phyloP scores from a whole-genome alignment of 805 yeast genomes.

The Candida lessepsii region DNA sequence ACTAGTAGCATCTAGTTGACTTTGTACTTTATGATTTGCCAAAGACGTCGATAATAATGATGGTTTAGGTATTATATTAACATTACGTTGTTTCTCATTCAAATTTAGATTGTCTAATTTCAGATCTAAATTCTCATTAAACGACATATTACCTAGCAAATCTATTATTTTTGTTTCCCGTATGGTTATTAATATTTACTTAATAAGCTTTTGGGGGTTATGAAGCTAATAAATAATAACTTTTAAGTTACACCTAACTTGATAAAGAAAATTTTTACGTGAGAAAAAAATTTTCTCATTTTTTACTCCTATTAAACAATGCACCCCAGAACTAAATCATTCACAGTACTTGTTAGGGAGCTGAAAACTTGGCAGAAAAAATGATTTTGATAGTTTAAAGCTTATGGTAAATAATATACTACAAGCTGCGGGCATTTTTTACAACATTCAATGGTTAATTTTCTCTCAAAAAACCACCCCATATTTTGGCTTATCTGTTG shows the following conservation, averaged over 20 bases:
- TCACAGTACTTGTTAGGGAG: too few relatives aligned
- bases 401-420: too few relatives aligned
- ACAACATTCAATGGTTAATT: too few relatives aligned
- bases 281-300: conserved; percentile 1
- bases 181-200: too few relatives aligned
- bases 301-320: conserved; percentile 5
- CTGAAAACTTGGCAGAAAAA: too few relatives aligned
- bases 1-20: not conserved
- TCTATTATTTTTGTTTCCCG: conserved; percentile 12
- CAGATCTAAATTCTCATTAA: conserved; percentile 10
- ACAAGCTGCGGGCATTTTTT: too few relatives aligned
- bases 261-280: not conserved
- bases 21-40: conserved; percentile 13
- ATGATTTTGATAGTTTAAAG: too few relatives aligned
- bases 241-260: not conserved
- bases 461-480: not conserved
- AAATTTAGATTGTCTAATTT: conserved; percentile 14
- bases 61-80: conserved; percentile 9
- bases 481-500: conserved; percentile 1
- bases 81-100: conserved; percentile 9
- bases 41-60: conserved; percentile 18
- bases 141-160: conserved; percentile 5
- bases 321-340: not conserved
- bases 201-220: not conserved
- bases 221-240: not conserved